phyloP scores from a whole-genome alignment of 2,329 filamentous ascomycete genomes.

The Neofusicoccum laricinum region DNA sequence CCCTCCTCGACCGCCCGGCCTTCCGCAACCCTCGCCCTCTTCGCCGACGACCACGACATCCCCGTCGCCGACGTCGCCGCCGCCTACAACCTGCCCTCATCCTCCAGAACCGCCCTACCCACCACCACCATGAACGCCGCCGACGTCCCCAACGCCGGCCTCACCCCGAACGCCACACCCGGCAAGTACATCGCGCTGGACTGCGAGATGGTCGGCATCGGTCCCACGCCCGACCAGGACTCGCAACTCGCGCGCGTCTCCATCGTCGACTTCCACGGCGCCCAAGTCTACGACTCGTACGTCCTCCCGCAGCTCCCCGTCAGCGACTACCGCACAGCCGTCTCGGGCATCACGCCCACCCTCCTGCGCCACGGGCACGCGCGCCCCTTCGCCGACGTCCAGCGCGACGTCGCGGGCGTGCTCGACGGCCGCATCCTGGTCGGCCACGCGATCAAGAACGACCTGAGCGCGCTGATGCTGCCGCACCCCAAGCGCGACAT shows the following conservation, averaged over 20 bases:
- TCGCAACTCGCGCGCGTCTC: constrained; percentile 83
- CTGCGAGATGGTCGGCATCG: constrained; percentile 97
- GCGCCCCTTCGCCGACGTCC: constrained; percentile 69
- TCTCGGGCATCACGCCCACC: constrained; percentile 76
- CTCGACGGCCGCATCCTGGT: constrained; percentile 71
- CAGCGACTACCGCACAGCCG: constrained; percentile 83
- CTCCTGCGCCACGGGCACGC: constrained; percentile 60
- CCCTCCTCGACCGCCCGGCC: constrained; percentile 34
- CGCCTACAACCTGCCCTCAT: constrained; percentile 56
- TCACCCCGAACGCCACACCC: constrained; percentile 57
- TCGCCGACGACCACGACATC: constrained; percentile 61
- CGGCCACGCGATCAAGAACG: constrained; percentile 80
- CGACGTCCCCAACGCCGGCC: constrained; percentile 43
- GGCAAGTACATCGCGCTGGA: constrained; percentile 93
- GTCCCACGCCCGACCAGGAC: constrained; percentile 59
- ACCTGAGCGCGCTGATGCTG: constrained; percentile 71
- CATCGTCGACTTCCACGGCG: constrained; percentile 88
- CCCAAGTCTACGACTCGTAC: constrained; percentile 91
- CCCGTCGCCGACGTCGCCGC: constrained; percentile 53
- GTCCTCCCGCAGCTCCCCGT: constrained; percentile 76
- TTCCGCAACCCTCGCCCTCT: constrained; percentile 57
- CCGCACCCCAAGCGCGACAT: constrained; percentile 74
- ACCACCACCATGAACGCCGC: constrained; percentile 35
- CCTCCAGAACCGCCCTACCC: constrained; percentile 50
- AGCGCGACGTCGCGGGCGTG: constrained; percentile 66